A percentile compares a stretch with the other conserved stretches of the same genome.
Conservation (phyloP, 192 early-diverging fungal genomes). For the Backusella psychrophila region DNA sequence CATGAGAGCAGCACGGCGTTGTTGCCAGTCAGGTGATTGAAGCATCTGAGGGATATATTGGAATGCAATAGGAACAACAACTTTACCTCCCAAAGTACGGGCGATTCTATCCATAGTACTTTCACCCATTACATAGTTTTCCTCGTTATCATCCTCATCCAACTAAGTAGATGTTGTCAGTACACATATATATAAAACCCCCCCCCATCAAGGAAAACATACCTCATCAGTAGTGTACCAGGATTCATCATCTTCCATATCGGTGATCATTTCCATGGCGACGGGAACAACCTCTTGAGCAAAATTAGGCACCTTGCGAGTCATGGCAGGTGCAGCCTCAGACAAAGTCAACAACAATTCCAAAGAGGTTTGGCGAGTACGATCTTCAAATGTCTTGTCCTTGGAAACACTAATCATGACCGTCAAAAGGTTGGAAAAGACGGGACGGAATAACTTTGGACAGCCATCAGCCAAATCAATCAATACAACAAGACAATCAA, state of each 20-base stretch:
- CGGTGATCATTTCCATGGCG: conserved; percentile 92
- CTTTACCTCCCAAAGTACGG: conserved; percentile 81
- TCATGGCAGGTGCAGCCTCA: conserved; percentile 85
- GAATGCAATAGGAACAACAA: conserved; percentile 87
- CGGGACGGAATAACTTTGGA: conserved; percentile 82
- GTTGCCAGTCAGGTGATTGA: conserved; percentile 77
- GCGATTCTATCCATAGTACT: conserved; percentile 96
- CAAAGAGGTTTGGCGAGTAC: conserved; percentile 85
- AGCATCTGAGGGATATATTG: conserved; percentile 88
- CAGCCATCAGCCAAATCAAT: conserved; percentile 85
- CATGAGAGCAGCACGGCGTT: conserved; percentile 90
- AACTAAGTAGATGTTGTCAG: conserved; percentile 34
- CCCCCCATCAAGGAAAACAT: background rate
- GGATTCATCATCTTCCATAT: conserved; percentile 81
- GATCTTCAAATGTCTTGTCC: conserved; percentile 76
- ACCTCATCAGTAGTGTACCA: conserved; percentile 91
- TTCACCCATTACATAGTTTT: conserved; percentile 87
- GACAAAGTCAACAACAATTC: conserved; percentile 91
- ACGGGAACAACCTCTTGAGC: conserved; percentile 78
- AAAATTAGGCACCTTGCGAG: conserved; percentile 88
- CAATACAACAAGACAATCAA: conserved; percentile 72
- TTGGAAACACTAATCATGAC: conserved; percentile 79
- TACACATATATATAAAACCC: background rate
- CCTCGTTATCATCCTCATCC: conserved; percentile 91
- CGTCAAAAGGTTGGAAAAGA: conserved; percentile 68